Evolutionary conservation across 2,329 filamentous ascomycete genomes (phyloP).

Genomic region (Colletotrichum sp.): DNA sequence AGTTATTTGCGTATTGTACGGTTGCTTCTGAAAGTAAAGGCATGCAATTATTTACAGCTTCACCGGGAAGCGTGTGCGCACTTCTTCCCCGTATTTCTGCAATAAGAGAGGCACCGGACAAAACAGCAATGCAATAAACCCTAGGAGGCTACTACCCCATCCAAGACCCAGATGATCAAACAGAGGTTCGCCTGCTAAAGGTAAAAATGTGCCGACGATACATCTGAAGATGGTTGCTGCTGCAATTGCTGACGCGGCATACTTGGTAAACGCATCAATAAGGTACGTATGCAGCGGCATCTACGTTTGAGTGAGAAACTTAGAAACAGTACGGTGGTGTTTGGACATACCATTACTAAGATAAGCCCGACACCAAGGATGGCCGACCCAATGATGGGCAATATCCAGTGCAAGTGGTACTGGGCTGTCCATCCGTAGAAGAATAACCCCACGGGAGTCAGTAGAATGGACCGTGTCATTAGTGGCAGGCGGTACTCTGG

Average conservation of each 20-base stretch:
- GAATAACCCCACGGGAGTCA: not conserved
- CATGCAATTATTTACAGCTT: not conserved
- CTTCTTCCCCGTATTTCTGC: not conserved
- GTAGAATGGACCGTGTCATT: not conserved
- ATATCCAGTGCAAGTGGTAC: not conserved
- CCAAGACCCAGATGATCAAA: not conserved
- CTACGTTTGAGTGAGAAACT: not conserved
- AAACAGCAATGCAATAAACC: not conserved
- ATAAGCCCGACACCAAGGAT: not conserved
- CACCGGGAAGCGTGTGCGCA: not conserved
- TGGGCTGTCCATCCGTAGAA: not conserved
- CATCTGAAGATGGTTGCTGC: not conserved
- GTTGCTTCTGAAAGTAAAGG: not conserved
- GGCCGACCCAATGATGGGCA: not conserved
- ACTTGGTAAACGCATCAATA: not conserved
- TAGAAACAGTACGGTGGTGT: not conserved
- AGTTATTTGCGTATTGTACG: not conserved
- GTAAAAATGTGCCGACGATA: not conserved
- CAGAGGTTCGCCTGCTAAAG: not conserved
- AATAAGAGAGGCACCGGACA: not conserved
- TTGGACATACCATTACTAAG: not conserved
- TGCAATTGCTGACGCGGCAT: not conserved
- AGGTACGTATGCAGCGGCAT: not conserved
- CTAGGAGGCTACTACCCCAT: not conserved
- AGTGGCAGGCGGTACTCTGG: not conserved